phyloP scores from a whole-genome alignment of 768 basidiomycete species.

The Neoboletus subvelutipes region DNA sequence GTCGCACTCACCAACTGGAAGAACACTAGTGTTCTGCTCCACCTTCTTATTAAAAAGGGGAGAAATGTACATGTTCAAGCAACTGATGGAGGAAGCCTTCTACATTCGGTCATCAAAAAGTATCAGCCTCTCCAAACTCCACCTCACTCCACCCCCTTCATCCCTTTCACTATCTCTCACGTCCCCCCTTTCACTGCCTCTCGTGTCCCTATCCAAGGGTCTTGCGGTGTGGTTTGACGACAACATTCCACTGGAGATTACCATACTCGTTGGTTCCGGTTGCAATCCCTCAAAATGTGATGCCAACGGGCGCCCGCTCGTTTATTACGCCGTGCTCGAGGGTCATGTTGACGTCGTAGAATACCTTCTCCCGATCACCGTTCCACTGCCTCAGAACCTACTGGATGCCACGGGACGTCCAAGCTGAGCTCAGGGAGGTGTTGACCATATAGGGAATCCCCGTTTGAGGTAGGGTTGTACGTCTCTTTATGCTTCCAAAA shows the following conservation, averaged over 20 bases:
- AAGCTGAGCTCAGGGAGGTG: neutral
- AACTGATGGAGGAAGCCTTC: neutral
- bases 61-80: neutral
- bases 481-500: neutral
- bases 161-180: no score
- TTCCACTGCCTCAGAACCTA: neutral
- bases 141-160: no score
- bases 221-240: no score
- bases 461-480: neutral
- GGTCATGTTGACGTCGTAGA: neutral
- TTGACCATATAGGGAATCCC: neutral
- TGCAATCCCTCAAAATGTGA: constrained; percentile 3
- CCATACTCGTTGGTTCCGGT: neutral
- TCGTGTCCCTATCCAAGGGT: no score
- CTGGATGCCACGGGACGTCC: no score
- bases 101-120: neutral
- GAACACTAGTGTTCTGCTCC: neutral
- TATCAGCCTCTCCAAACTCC: no score
- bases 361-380: neutral
- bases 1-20: neutral
- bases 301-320: neutral
- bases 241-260: neutral
- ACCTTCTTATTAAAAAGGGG: neutral
- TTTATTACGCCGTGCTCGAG: neutral
- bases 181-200: neutral